A percentile compares a stretch with the other conserved stretches of the same genome.
These are phyloP conservation scores for Boletus bicolor DNA, from an alignment of 768 basidiomycete species.

Conservation along the genomic window DNA sequence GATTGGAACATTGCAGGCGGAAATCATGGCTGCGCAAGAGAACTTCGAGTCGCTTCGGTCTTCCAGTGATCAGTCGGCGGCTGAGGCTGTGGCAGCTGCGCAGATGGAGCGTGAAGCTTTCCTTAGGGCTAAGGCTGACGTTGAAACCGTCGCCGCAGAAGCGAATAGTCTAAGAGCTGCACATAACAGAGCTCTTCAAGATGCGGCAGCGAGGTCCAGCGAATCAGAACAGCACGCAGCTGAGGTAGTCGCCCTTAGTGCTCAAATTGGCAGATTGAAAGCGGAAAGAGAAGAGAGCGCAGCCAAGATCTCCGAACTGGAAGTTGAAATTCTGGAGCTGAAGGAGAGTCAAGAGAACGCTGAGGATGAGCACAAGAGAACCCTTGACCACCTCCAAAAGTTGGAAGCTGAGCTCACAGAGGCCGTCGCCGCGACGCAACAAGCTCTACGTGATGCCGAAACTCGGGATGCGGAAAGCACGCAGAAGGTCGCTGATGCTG, in stretches of 20 bases:
- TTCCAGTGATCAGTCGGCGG: slow-evolving; percentile 42
- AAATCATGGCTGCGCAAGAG: slow-evolving; percentile 49
- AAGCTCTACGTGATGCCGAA: slow-evolving; percentile 45
- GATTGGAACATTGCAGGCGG: slow-evolving; percentile 48
- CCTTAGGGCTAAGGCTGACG: slow-evolving; percentile 58
- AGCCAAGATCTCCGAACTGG: slow-evolving; percentile 72
- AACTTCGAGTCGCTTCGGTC: slow-evolving; percentile 49
- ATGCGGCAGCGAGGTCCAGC: slow-evolving; percentile 42
- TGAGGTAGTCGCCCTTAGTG: slow-evolving; percentile 41
- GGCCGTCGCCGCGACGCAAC: slow-evolving; percentile 45
- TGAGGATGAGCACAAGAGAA: slow-evolving; percentile 54
- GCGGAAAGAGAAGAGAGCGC: slow-evolving; percentile 68
- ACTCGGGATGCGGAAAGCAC: slow-evolving; percentile 47
- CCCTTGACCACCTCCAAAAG: slow-evolving; percentile 43
- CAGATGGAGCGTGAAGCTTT: slow-evolving; percentile 62
- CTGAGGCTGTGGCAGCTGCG: slow-evolving; percentile 48
- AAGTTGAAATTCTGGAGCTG: slow-evolving; percentile 75
- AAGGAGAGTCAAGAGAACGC: slow-evolving; percentile 65
- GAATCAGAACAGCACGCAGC: slow-evolving; percentile 47
- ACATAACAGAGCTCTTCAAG: slow-evolving; percentile 49
- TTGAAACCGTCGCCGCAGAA: slow-evolving; percentile 55
- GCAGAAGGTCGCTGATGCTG: slow-evolving; percentile 38
- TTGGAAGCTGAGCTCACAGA: slow-evolving; percentile 54
- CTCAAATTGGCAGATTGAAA: slow-evolving; percentile 52
- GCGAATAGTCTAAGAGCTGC: slow-evolving; percentile 46